Evolutionary conservation across 163 green algal genomes (phyloP).

Genomic region (Trebouxia gelatinosa): DNA sequence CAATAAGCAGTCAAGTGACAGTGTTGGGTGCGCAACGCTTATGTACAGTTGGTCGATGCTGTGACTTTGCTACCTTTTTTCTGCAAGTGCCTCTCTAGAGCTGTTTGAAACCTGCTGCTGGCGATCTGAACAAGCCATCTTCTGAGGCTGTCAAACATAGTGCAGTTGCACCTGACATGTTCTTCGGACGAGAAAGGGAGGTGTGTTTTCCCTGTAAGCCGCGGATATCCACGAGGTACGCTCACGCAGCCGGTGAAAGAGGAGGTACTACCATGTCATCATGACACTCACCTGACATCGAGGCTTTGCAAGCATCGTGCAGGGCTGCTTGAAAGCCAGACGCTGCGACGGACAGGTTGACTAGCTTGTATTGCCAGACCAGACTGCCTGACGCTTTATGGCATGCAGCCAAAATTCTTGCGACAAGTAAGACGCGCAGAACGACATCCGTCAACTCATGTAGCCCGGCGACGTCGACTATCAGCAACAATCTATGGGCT

Average conservation of each 20-base stretch:
- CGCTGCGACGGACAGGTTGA: constrained; percentile 2
- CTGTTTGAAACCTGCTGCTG: background rate
- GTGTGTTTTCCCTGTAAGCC: background rate
- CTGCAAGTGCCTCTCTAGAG: background rate
- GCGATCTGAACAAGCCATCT: constrained; percentile 1
- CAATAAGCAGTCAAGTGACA: too few species aligned
- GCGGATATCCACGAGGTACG: background rate
- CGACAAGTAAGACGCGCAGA: background rate
- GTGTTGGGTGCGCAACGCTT: too few species aligned
- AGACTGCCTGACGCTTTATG: background rate
- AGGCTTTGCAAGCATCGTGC: constrained; percentile 17
- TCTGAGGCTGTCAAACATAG: constrained; percentile 13
- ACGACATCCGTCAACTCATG: background rate
- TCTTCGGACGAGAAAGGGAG: constrained; percentile 11
- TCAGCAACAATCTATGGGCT: background rate
- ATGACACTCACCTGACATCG: too few species aligned
- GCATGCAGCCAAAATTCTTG: background rate
- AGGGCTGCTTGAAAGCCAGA: constrained; percentile 6
- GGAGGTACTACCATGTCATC: too few species aligned
- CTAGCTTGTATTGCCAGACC: background rate
- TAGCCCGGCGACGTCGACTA: constrained; percentile 4
- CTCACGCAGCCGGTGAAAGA: background rate
- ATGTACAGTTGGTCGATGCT: too few species aligned
- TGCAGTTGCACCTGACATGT: constrained; percentile 20
- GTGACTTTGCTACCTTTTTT: constrained; percentile 21